These are phyloP conservation scores for Amphicarpaea edgeworthii DNA, from an alignment of 306 rosid genomes.

Conservation along the genomic window DNA sequence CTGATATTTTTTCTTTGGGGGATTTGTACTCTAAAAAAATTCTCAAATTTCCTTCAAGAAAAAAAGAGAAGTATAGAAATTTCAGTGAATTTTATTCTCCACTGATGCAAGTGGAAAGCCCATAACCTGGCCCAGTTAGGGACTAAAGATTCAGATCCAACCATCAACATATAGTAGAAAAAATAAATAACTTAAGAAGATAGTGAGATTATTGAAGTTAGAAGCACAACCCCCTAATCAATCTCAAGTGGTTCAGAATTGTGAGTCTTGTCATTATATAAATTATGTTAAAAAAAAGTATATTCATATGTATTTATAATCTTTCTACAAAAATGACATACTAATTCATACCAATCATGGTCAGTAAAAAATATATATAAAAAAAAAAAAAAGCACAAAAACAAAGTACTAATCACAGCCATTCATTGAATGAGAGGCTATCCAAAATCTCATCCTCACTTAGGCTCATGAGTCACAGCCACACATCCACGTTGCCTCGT, in stretches of 20 bases:
- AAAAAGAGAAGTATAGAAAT: neutral
- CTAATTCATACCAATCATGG: too few species aligned
- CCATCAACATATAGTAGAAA: constrained; percentile 20
- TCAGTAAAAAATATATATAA: too few species aligned
- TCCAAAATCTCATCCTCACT: constrained; percentile 85
- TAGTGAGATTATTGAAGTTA: constrained; percentile 39
- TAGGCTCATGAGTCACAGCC: constrained; percentile 59
- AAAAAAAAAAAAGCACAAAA: constrained; percentile 37
- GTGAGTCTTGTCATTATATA: too few species aligned
- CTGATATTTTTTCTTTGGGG: constrained; percentile 2
- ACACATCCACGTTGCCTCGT: constrained; percentile 50
- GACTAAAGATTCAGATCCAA: constrained; percentile 38
- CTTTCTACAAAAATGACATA: too few species aligned
- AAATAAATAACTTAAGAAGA: too few species aligned
- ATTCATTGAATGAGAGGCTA: constrained; percentile 70
- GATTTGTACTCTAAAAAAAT: neutral
- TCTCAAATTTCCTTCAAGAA: neutral
- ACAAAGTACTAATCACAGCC: constrained; percentile 62
- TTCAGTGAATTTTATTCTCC: constrained; percentile 16
- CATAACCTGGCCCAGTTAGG: constrained; percentile 8
- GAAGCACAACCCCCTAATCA: too few species aligned
- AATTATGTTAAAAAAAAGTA: too few species aligned
- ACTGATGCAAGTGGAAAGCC: constrained; percentile 16
- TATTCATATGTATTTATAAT: too few species aligned
- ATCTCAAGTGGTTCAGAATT: too few species aligned